Evolutionary conservation across 306 rosid genomes (phyloP).

Genomic region (Cicer chorassanicum): DNA sequence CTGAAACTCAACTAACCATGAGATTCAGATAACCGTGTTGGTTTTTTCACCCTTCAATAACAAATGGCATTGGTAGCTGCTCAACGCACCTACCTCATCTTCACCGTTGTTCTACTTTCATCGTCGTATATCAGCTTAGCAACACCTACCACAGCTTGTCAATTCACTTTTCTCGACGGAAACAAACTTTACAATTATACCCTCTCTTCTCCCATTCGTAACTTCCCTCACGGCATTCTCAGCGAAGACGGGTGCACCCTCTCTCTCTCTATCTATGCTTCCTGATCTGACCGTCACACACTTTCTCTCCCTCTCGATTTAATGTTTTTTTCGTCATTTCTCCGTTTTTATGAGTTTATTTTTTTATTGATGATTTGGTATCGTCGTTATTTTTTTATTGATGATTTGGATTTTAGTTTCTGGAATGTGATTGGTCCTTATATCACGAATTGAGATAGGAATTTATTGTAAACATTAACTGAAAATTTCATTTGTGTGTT

Average conservation of each 20-base stretch:
- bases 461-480: not conserved
- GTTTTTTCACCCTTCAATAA: constrained; percentile 18
- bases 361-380: not conserved
- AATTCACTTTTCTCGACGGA: constrained; percentile 52
- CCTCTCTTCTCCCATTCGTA: constrained; percentile 68
- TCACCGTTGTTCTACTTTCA: constrained; percentile 51
- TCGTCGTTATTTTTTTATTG: not conserved
- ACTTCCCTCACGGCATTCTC: constrained; percentile 83
- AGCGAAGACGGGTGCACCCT: constrained; percentile 90
- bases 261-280: constrained; percentile 4
- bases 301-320: not conserved
- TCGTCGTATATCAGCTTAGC: constrained; percentile 42
- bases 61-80: constrained; percentile 47
- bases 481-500: not conserved
- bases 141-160: constrained; percentile 52
- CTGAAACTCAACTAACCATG: constrained; percentile 3
- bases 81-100: constrained; percentile 23
- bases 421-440: constrained; percentile 23
- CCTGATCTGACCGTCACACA: constrained; percentile 38
- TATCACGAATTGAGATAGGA: constrained; percentile 1
- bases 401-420: constrained; percentile 32
- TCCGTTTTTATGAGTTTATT: not conserved
- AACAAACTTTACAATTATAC: constrained; percentile 72
- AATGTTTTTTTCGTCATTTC: not conserved
- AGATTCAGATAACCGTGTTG: not conserved